phyloP scores from a whole-genome alignment of 257 asterid species.

The Fraxinus pennsylvanica region DNA sequence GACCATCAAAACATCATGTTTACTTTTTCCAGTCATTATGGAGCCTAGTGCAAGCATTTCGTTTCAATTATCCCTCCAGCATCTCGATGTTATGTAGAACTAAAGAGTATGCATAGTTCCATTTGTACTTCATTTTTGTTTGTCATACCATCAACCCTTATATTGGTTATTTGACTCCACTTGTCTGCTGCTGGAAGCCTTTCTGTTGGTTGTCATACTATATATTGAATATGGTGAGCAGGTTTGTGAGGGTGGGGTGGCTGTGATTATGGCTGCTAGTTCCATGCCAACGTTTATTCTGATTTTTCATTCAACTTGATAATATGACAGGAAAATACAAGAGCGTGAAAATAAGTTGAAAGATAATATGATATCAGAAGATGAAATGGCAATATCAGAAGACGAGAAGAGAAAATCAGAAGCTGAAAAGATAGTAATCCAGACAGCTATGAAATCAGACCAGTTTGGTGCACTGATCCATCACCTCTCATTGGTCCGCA shows the following conservation, averaged over 20 bases:
- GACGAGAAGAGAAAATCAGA: constrained; percentile 41
- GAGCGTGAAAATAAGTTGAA: constrained; percentile 49
- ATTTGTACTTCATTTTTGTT: not conserved
- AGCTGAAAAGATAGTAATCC: constrained; percentile 41
- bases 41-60: not conserved
- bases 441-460: constrained; percentile 50
- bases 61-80: not conserved
- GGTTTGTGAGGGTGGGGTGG: not conserved
- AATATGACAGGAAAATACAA: constrained; percentile 54
- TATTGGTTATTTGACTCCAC: not conserved
- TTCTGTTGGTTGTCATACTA: not conserved
- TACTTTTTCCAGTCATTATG: not conserved
- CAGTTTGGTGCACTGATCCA: constrained; percentile 89
- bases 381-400: constrained; percentile 37
- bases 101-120: no score
- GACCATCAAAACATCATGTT: no score
- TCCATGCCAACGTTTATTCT: not conserved
- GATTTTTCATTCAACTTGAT: constrained; percentile 4
- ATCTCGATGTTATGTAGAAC: not conserved
- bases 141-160: not conserved
- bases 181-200: not conserved
- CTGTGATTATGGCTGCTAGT: not conserved
- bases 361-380: constrained; percentile 37
- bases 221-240: not conserved
- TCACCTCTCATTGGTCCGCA: constrained; percentile 84